Evolutionary conservation across 176 grass and related monocot genomes (phyloP), one percentile per base, ranked within the genome.

Genomic region (Phoenix dactylifera): DNA sequence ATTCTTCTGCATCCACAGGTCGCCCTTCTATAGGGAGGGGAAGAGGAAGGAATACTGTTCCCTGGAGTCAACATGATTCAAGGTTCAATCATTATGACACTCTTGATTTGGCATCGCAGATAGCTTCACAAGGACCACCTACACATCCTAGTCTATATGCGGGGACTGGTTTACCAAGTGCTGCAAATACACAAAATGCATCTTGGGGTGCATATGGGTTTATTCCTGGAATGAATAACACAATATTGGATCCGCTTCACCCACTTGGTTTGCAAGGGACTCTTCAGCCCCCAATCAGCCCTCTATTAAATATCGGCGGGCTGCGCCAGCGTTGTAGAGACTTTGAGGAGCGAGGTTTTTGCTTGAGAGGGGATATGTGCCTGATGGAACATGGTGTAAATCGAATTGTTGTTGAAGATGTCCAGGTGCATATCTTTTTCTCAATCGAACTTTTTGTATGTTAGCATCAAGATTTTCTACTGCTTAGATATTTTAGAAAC

Each of bases 371-470:
- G 60, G 84, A 98, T 76, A 98, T 98, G 81, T 98, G 93, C 59
- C 84, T 87, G 14, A 91, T 98, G 93, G 93, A 98, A 63, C 93
- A 98, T 77, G 93, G 84, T 71, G 70, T 98, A 50, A 91, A 98
- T 83, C 89, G 87, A 72, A 98, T 98, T 73, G 87, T 98, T 63
- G 81, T 98, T 52, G 93, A 98, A 70, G 93, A 98, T 60, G 83
- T 98, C 67, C 87, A 98, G 87, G 93, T 98, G 32, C 60, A 65
- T 71, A 49, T 77, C 60, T 25, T 83, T 74, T 68, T 66, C 64
- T 48, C 62, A 16, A 55, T 79, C 69, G 55, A 53, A 50, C 67
- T 32, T 53, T 67, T 67, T 7, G 24, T 4, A 55, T 5, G 17
- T 84, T 48, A 53, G 77, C 24, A 30, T 30, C 29, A 30, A 30